phyloP scores from a whole-genome alignment of 306 rosid genomes.

The Trifolium pratense region DNA sequence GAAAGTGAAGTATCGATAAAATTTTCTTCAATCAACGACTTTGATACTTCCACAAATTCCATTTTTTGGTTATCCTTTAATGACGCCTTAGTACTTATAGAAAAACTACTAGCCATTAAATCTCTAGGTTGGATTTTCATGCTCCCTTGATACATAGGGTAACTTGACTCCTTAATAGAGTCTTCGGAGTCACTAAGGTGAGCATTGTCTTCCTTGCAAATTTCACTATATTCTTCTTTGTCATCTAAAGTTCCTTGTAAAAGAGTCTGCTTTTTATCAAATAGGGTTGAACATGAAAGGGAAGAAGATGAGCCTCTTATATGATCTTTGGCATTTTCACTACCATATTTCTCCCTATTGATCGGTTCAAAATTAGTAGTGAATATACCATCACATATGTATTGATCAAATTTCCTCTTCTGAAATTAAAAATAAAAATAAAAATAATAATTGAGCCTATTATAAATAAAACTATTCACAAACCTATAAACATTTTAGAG shows the following conservation, averaged over 20 bases:
- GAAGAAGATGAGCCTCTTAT: no score
- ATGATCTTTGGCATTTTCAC: no score
- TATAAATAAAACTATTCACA: no score
- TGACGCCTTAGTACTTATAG: background rate
- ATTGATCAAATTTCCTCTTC: no score
- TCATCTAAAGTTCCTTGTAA: background rate
- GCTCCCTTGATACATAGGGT: background rate
- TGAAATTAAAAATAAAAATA: no score
- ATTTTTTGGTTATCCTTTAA: slow-evolving; percentile 14
- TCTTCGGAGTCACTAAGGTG: background rate
- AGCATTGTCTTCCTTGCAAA: background rate
- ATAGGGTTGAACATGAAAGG: no score
- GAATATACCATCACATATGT: no score
- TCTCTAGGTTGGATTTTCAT: slow-evolving; percentile 10
- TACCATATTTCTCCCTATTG: no score
- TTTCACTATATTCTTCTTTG: background rate
- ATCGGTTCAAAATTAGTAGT: no score
- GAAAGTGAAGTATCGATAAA: slow-evolving; percentile 17
- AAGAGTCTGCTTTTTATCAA: background rate
- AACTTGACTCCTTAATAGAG: slow-evolving; percentile 24
- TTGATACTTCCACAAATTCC: background rate
- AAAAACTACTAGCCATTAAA: background rate
- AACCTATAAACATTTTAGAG: no score
- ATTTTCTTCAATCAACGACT: slow-evolving; percentile 12
- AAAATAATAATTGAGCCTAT: no score